Percentiles rank a stretch among this genome's conserved stretches.
Conservation (phyloP, 2,329 filamentous ascomycete species). For the Mollisia scopiformis region DNA sequence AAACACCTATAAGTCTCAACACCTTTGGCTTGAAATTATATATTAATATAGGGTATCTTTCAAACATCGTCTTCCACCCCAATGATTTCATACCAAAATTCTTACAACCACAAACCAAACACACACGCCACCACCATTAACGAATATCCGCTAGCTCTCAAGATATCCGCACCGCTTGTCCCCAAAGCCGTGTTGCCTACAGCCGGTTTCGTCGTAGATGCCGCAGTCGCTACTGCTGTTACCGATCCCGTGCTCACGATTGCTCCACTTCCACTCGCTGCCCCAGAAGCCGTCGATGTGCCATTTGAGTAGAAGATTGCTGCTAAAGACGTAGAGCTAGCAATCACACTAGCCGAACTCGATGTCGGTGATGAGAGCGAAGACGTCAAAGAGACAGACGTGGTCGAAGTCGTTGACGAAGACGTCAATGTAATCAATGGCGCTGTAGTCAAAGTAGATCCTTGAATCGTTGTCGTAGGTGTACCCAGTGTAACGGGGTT, state of each 20-base stretch:
- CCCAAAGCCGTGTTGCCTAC: conserved; percentile 1
- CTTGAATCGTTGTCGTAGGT: not conserved
- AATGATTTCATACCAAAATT: not conserved
- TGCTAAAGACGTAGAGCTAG: no score
- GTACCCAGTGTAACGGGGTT: not conserved
- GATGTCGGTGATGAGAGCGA: not conserved
- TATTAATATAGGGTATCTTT: not conserved
- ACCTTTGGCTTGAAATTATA: not conserved
- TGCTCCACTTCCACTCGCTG: not conserved
- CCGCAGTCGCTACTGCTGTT: not conserved
- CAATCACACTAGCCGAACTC: not conserved
- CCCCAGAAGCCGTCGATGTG: not conserved
- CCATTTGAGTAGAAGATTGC: not conserved
- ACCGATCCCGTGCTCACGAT: not conserved
- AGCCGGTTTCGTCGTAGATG: not conserved
- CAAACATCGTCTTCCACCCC: not conserved
- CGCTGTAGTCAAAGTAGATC: not conserved
- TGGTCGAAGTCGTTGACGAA: not conserved
- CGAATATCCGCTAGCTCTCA: not conserved
- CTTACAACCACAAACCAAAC: conserved; percentile 3
- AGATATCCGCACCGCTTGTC: conserved; percentile 4
- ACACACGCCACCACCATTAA: conserved; percentile 9
- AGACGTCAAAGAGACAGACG: not conserved
- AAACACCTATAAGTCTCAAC: not conserved
- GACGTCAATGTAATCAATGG: not conserved